Evolutionary conservation across 805 yeast genomes (phyloP), one percentile per base, ranked within the genome.

Genomic region (Yamadazyma endophytica): DNA sequence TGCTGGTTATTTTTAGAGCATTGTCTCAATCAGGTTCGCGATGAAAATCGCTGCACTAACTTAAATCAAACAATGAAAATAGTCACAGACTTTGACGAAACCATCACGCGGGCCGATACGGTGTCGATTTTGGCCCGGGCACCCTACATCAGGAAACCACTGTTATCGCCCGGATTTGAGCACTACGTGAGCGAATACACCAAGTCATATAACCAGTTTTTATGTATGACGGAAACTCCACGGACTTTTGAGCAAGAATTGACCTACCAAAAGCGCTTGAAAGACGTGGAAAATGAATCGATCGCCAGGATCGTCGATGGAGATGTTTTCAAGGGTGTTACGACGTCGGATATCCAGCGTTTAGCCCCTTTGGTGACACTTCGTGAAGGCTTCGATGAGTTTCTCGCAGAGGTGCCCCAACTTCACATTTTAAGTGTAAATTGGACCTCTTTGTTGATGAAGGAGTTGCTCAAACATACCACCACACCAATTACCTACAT

Each of bases 51-150:
- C n/a, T n/a, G n/a, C n/a, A n/a, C n/a, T n/a, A n/a, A n/a, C n/a
- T n/a, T n/a, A n/a, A n/a, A n/a, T n/a, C n/a, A n/a, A n/a, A n/a
- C n/a, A n/a, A n/a, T 11, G 17, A 5, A 32, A 9, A 28, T 77
- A 8, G 61, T 77, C 2, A 52, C 71, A 3, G 87, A 79, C 42
- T 79, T 82, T 79, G 87, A 79, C 47, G 85, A 78, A 25, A 79
- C 86, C 0, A 63, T 76, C 17, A 77, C 86, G 0, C 40, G 45
- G 5, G 46, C 52, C 18, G 86, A 79, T 49, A 77, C 87, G 1
- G 68, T 79, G 17, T 50, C 49, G 16, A 44, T 73, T 4, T 58
- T 77, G n/a, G 75, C 77, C 9, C 54, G 64, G 21, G 64, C 75
- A 2, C 73, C 77, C 0, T 71, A 72, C 31, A 21, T 19, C 2